These are phyloP conservation scores for Carallia brachiata DNA, from an alignment of 345 rosid genomes.

Conservation along the genomic window DNA sequence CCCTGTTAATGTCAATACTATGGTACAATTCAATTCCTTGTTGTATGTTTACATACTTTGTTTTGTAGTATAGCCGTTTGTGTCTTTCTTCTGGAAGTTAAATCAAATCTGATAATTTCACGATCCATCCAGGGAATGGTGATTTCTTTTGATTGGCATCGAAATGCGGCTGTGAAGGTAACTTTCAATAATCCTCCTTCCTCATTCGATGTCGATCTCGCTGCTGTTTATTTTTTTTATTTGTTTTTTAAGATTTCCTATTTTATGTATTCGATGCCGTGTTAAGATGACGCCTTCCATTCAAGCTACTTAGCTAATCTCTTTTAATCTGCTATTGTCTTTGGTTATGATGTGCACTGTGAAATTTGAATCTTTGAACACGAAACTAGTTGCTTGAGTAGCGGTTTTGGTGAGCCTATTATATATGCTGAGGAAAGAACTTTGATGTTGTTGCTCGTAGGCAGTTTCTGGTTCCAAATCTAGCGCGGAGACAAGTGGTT, in stretches of 20 bases:
- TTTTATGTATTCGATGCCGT: too few relatives aligned
- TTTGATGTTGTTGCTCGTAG: constrained; percentile 28
- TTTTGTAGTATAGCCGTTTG: not conserved
- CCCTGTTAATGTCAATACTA: constrained; percentile 25
- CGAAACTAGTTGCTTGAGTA: not conserved
- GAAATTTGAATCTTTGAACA: not conserved
- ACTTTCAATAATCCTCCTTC: not conserved
- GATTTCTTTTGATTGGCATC: constrained; percentile 30
- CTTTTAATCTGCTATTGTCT: not conserved
- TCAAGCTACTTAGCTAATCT: not conserved
- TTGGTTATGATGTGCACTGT: too few relatives aligned
- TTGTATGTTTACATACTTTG: not conserved
- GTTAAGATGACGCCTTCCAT: too few relatives aligned
- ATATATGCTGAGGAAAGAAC: too few relatives aligned
- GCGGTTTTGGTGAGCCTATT: not conserved
- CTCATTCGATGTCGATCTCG: not conserved
- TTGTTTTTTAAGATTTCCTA: not conserved
- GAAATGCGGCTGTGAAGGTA: constrained; percentile 53
- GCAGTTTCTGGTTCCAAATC: constrained; percentile 66
- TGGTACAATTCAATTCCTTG: constrained; percentile 19
- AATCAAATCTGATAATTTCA: constrained; percentile 7
- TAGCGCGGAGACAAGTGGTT: constrained; percentile 47
- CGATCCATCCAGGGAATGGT: constrained; percentile 37
- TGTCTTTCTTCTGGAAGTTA: not conserved
- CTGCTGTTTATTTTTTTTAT: not conserved